phyloP scores from a whole-genome alignment of 2,329 filamentous ascomycete genomes.

The Mycosphaerella arachidis region DNA sequence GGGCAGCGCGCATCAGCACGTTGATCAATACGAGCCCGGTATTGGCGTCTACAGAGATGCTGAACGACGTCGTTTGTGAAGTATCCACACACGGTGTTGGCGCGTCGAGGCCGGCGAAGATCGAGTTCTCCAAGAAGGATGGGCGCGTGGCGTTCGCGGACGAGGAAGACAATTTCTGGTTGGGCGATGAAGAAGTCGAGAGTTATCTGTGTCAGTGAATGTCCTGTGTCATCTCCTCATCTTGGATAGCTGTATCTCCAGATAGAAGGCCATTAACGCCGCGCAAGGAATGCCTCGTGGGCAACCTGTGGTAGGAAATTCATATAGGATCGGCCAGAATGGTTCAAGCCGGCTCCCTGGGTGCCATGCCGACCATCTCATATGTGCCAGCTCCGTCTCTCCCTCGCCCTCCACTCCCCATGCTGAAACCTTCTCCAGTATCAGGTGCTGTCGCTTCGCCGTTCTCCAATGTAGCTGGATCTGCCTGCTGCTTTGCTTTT shows the following conservation, averaged over 20 bases:
- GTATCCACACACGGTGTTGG: slow-evolving; percentile 15
- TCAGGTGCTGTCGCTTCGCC: slow-evolving; percentile 25
- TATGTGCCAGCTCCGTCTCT: slow-evolving; percentile 46
- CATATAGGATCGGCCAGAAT: slow-evolving; percentile 5
- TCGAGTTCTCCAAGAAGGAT: slow-evolving; percentile 31
- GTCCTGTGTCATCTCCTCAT: neutral
- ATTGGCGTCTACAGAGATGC: slow-evolving; percentile 20
- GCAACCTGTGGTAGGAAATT: neutral
- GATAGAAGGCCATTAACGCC: neutral
- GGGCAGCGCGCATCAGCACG: slow-evolving; percentile 28
- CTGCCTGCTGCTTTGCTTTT: slow-evolving; percentile 31
- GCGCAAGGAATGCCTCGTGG: neutral
- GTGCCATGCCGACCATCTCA: slow-evolving; percentile 44
- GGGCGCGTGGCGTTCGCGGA: slow-evolving; percentile 32
- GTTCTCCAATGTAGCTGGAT: slow-evolving; percentile 13
- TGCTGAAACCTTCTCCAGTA: slow-evolving; percentile 37
- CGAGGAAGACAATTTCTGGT: slow-evolving; percentile 23
- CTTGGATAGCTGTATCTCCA: neutral
- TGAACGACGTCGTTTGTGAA: slow-evolving; percentile 23
- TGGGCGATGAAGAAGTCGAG: slow-evolving; percentile 34
- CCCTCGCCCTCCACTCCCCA: slow-evolving; percentile 38
- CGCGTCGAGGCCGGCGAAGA: slow-evolving; percentile 5
- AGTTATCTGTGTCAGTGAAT: slow-evolving; percentile 32
- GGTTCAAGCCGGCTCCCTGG: slow-evolving; percentile 33
- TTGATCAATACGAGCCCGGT: slow-evolving; percentile 24